phyloP scores from a whole-genome alignment of 495 filamentous ascomycete species.

The Staphylotrichum tortipilum region DNA sequence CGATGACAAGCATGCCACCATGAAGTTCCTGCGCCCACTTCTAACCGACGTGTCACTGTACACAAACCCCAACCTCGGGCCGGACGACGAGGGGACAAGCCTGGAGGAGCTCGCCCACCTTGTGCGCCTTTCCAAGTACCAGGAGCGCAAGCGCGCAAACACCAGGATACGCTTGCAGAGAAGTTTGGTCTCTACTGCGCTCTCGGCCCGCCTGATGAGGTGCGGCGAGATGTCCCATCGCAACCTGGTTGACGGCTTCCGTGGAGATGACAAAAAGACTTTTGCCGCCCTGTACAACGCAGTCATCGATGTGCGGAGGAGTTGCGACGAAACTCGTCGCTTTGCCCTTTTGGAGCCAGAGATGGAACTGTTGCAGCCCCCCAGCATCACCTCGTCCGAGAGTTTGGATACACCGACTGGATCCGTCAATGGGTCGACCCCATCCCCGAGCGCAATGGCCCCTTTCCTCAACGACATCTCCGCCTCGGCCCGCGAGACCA shows the following conservation, averaged over 20 bases:
- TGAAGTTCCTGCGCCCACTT: slow-evolving; percentile 34
- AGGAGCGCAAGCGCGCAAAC: slow-evolving; percentile 61
- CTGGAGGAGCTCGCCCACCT: slow-evolving; percentile 64
- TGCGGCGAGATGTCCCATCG: slow-evolving; percentile 70
- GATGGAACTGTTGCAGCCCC: slow-evolving; percentile 44
- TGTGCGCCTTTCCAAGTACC: slow-evolving; percentile 61
- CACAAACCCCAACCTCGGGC: slow-evolving; percentile 38
- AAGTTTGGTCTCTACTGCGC: slow-evolving; percentile 61
- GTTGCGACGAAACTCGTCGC: slow-evolving; percentile 62
- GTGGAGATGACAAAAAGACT: slow-evolving; percentile 78
- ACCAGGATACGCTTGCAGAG: slow-evolving; percentile 58
- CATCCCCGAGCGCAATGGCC: slow-evolving; percentile 40
- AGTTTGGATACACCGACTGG: slow-evolving; percentile 33
- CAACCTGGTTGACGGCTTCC: slow-evolving; percentile 79
- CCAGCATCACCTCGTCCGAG: slow-evolving; percentile 37
- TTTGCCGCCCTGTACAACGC: slow-evolving; percentile 85
- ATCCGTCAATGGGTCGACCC: slow-evolving; percentile 29
- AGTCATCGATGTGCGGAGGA: slow-evolving; percentile 78
- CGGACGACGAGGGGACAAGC: slow-evolving; percentile 47
- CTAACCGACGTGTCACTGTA: slow-evolving; percentile 45
- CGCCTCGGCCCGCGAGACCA: slow-evolving; percentile 58
- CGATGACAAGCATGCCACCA: slow-evolving; percentile 21
- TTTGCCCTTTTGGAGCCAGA: slow-evolving; percentile 63
- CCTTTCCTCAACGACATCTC: slow-evolving; percentile 79
- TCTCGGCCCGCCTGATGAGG: slow-evolving; percentile 70